Conservation (phyloP, 768 basidiomycete species). For the Russula olivacea region DNA sequence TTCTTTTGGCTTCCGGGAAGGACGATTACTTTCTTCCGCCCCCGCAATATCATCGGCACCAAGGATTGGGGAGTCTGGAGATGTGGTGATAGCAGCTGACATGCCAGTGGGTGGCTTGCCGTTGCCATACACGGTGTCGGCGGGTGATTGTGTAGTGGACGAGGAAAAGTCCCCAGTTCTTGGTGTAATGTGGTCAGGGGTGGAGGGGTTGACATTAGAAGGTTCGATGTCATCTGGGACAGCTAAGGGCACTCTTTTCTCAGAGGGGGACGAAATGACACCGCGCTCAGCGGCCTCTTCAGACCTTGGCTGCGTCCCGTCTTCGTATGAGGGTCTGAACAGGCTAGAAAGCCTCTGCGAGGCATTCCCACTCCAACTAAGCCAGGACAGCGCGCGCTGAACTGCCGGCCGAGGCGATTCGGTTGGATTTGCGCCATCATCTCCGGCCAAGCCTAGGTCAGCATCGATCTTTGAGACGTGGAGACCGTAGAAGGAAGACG, state of each 20-base stretch:
- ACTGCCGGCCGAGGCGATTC: not conserved
- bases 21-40: not conserved
- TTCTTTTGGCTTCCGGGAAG: not conserved
- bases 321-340: slow-evolving; percentile 25
- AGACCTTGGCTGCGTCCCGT: slow-evolving; percentile 32
- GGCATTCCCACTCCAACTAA: slow-evolving; percentile 24
- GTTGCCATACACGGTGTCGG: not conserved
- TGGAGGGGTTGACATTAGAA: slow-evolving; percentile 1
- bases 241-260: not conserved
- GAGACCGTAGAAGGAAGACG: slow-evolving; percentile 29
- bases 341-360: slow-evolving; percentile 30
- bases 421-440: not conserved
- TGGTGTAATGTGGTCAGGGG: not conserved
- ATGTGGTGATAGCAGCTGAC: not conserved
- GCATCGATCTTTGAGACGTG: slow-evolving; percentile 13
- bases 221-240: slow-evolving; percentile 12
- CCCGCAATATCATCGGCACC: not conserved
- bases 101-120: not conserved
- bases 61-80: slow-evolving; percentile 15
- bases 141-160: not conserved
- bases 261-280: slow-evolving; percentile 15
- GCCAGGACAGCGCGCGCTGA: slow-evolving; percentile 35
- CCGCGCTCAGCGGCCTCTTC: slow-evolving; percentile 33
- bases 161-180: not conserved
- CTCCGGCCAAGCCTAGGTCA: not conserved